These are phyloP conservation scores for Botrytis byssoidea DNA, from an alignment of 2,329 filamentous ascomycete species.

Conservation along the genomic window DNA sequence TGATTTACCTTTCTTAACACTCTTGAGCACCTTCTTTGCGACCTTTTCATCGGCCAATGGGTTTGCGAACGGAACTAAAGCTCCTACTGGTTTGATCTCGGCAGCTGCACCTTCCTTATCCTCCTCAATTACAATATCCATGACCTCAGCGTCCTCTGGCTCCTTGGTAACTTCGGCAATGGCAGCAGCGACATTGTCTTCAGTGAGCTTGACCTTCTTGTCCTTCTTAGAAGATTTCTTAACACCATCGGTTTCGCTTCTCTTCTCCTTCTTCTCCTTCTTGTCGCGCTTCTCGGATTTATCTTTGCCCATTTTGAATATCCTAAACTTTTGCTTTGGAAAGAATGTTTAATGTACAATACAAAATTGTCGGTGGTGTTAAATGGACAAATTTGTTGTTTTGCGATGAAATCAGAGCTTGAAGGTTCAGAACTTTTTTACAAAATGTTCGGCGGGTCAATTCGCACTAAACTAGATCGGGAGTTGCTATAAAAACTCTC, in stretches of 20 bases:
- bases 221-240: constrained; percentile 46
- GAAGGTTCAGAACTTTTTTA: constrained; percentile 23
- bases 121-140: constrained; percentile 43
- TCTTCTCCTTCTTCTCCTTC: constrained; percentile 72
- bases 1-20: constrained; percentile 55
- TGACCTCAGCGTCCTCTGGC: constrained; percentile 45
- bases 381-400: constrained; percentile 20
- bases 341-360: not conserved
- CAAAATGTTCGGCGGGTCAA: constrained; percentile 22
- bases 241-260: constrained; percentile 44
- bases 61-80: constrained; percentile 79
- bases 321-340: constrained; percentile 11
- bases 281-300: constrained; percentile 41
- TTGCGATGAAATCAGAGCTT: constrained; percentile 17
- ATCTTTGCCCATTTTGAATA: constrained; percentile 37
- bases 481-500: constrained; percentile 16
- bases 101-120: constrained; percentile 43
- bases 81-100: constrained; percentile 49
- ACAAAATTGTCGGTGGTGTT: constrained; percentile 12
- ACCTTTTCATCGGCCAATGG: constrained; percentile 78
- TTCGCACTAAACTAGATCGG: constrained; percentile 25
- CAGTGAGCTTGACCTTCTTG: constrained; percentile 43
- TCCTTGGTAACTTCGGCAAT: constrained; percentile 65
- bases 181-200: constrained; percentile 54
- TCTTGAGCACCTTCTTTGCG: constrained; percentile 64